Evolutionary conservation across 768 basidiomycete species (phyloP), one percentile per base, ranked within the genome.

Genomic region (Terana coerulea): DNA sequence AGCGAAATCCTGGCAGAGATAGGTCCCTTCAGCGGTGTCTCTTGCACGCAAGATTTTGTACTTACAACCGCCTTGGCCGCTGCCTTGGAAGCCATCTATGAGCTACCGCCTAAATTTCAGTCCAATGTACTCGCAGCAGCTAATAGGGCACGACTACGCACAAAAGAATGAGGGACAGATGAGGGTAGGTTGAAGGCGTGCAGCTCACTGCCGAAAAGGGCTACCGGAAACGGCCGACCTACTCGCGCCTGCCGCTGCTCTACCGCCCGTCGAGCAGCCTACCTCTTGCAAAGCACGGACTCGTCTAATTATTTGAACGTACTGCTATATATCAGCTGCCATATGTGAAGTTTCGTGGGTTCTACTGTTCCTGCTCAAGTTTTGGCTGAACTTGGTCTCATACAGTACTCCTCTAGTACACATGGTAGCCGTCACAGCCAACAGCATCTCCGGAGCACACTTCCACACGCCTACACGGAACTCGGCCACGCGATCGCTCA

Each of bases 1-100:
- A 64, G 86, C 70, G 68, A 91, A 91, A 71, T 91, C 89, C 90
- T 93, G 63, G 53, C 3, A 9, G 35, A 26, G 49, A 9, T n/a
- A 21, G 26, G 12, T 29, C 21, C 30, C 25, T 50, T 22, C 41
- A 33, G 37, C 30, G 12, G 33, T 50, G 49, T 5, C 10, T 40
- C 19, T 5, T 25, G 25, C 6, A 28, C 21, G 40, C 21, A 21
- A 17, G 42, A 46, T 39, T 25, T 48, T 10, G 40, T 5, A 67
- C 67, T 54, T 54, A 71, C 69, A 47, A 87, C 81, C 68, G 81
- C 84, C 57, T 76, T 83, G 53, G 77, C 74, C 56, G 82, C 80
- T 76, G 77, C 79, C 80, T 83, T 87, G 66, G 83, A 77, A 56
- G 86, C 83, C 85, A 86, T 86, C 50, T 58, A 49, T n/a, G 50